Conservation (phyloP, 306 rosid species). For the Senna tora region DNA sequence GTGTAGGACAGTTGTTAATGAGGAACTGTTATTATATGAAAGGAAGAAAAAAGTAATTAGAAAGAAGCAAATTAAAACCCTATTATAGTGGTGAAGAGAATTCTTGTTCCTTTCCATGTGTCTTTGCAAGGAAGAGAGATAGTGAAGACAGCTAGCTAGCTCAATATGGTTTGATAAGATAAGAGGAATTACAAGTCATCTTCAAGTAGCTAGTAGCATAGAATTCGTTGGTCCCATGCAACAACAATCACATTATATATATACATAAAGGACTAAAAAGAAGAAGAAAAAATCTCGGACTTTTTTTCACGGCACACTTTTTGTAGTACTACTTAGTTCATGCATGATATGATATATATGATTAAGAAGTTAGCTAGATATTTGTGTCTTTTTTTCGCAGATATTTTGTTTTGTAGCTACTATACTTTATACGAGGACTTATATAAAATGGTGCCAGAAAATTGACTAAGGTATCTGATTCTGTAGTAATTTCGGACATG, state of each 20-base stretch:
- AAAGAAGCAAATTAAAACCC: too few relatives aligned
- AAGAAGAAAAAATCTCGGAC: constrained; percentile 22
- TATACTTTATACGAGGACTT: constrained; percentile 42
- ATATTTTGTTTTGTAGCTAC: constrained; percentile 9
- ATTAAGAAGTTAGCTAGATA: constrained; percentile 8
- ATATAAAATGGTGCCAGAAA: constrained; percentile 30
- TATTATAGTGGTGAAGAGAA: constrained; percentile 37
- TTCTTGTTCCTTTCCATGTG: constrained; percentile 38
- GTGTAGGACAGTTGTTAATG: constrained; percentile 50
- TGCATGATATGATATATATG: neutral
- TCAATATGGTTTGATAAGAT: constrained; percentile 48
- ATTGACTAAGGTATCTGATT: constrained; percentile 60
- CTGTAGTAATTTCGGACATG: constrained; percentile 32
- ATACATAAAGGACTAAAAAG: neutral
- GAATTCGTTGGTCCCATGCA: constrained; percentile 56
- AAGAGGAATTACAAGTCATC: constrained; percentile 40
- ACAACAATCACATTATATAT: neutral
- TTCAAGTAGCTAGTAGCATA: constrained; percentile 23
- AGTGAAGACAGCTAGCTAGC: constrained; percentile 44
- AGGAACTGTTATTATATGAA: constrained; percentile 40
- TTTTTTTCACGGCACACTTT: constrained; percentile 49
- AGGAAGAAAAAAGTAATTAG: too few relatives aligned
- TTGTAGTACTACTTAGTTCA: neutral
- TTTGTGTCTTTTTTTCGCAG: constrained; percentile 19
- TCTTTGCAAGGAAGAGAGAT: constrained; percentile 35